Evolutionary conservation across 1,284 basidiomycete species (phyloP), one percentile per base, ranked within the genome.

Genomic region (Cutaneotrichosporon mucoides): DNA sequence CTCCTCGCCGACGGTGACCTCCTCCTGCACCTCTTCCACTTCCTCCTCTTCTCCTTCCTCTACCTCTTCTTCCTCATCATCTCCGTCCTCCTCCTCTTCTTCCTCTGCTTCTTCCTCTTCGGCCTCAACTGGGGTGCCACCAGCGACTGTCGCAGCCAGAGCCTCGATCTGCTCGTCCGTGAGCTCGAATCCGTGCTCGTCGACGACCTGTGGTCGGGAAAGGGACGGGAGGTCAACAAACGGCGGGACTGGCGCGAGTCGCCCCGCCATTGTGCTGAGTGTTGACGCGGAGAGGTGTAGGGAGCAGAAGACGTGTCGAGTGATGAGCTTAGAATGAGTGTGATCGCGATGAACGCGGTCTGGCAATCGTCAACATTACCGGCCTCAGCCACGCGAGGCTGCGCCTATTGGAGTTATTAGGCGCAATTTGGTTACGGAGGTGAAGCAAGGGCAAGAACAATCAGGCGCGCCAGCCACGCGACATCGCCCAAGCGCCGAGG

Each of bases 101-200:
- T 33, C 49, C 4, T n/a, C 45, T n/a, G 46, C 42, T 56, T 38
- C 35, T 10, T 46, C 55, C 58, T 40, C 34, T 43, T 51, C 34
- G 34, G 35, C 59, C 24, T 24, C 24, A 24, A 24, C 24, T 24
- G 24, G 24, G 24, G 24, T 24, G 8, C 34, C 52, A 2, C 40
- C 24, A 24, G 24, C 53, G 8, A 59, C 55, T 6, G 52, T 53
- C 2, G 13, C 48, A 4, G 81, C 71, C 36, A 70, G 66, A 57
- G 61, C 56, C 61, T 75, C 76, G 37, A 76, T 62, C 57, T 72
- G 71, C 53, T 71, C 71, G 24, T 68, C 68, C 16, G 66, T 69
- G 40, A 70, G 52, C 55, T 75, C 73, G 51, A 58, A 67, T 2
- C 72, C 73, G 7, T 64, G 65, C 3, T 70, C 62, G 49, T 68